phyloP scores from a whole-genome alignment of 306 rosid species.

The Prunus davidiana region DNA sequence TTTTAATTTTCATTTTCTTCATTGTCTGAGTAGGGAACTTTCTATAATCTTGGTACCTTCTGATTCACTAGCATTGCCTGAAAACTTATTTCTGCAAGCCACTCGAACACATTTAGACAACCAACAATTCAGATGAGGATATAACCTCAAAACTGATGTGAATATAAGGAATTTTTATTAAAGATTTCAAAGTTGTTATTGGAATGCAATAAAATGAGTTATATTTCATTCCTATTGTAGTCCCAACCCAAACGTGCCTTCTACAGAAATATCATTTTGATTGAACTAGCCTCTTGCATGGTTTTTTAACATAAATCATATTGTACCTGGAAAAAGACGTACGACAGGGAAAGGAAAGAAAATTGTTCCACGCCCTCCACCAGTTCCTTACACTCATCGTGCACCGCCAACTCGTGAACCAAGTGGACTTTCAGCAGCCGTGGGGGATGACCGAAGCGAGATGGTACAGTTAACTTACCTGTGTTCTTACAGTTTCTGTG shows the following conservation, averaged over 20 bases:
- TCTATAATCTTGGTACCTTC: not conserved
- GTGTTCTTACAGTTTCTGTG: not conserved
- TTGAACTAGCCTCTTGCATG: not conserved
- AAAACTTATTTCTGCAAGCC: not conserved
- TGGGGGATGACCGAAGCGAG: constrained; percentile 45
- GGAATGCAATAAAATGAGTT: not conserved
- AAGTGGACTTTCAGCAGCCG: constrained; percentile 27
- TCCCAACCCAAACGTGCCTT: not conserved
- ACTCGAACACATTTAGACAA: not conserved
- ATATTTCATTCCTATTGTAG: not conserved
- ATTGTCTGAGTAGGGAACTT: not conserved
- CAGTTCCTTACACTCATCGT: constrained; percentile 43
- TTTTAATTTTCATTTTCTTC: not conserved
- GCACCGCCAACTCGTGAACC: constrained; percentile 25
- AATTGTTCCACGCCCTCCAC: constrained; percentile 67
- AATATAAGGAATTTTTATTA: not conserved
- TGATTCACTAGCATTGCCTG: not conserved
- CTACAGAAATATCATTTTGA: not conserved
- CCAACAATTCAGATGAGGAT: not conserved
- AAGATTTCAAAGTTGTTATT: not conserved
- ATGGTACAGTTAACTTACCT: constrained; percentile 29
- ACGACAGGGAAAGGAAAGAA: constrained; percentile 57
- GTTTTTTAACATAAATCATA: constrained; percentile 3
- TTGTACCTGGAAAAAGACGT: constrained; percentile 41
- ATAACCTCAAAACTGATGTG: not conserved